Evolutionary conservation across 176 grass and related monocot genomes (phyloP).

Genomic region (Juncus inflexus): DNA sequence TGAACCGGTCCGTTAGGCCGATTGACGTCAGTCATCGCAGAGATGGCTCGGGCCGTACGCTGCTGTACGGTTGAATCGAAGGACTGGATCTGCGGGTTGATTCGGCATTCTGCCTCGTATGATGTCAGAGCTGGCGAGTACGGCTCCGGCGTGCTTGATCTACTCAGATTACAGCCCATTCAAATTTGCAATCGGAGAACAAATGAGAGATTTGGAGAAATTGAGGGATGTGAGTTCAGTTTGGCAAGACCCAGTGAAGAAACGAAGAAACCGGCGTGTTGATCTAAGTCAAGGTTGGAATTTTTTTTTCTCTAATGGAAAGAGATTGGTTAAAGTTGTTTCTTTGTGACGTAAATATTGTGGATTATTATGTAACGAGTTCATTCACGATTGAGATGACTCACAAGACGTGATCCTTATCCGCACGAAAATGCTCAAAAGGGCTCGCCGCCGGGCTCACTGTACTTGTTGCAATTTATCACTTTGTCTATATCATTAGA

Average conservation of each 20-base stretch:
- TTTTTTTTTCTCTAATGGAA: too few relatives aligned
- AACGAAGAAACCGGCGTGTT: background rate
- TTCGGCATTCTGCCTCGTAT: conserved; percentile 35
- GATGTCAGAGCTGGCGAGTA: conserved; percentile 31
- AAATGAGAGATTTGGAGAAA: background rate
- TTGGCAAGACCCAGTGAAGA: background rate
- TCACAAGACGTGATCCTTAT: too few relatives aligned
- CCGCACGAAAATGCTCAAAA: too few relatives aligned
- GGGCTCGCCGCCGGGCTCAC: too few relatives aligned
- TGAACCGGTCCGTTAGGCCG: conserved; percentile 17
- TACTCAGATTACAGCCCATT: conserved; percentile 25
- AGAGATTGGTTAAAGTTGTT: too few relatives aligned
- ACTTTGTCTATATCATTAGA: too few relatives aligned
- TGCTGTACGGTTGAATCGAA: conserved; percentile 37
- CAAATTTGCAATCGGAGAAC: background rate
- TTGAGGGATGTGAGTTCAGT: background rate
- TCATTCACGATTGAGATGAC: too few relatives aligned
- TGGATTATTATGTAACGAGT: too few relatives aligned
- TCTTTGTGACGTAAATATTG: too few relatives aligned
- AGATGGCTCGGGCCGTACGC: conserved; percentile 31
- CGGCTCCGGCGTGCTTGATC: background rate
- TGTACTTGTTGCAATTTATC: too few relatives aligned
- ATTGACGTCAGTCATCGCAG: conserved; percentile 24
- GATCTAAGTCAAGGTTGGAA: too few relatives aligned
- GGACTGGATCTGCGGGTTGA: conserved; percentile 33